Percentiles rank a stretch among this genome's conserved stretches.
Conservation (phyloP, 768 basidiomycete species). For the Nevesoporus exiguus region DNA sequence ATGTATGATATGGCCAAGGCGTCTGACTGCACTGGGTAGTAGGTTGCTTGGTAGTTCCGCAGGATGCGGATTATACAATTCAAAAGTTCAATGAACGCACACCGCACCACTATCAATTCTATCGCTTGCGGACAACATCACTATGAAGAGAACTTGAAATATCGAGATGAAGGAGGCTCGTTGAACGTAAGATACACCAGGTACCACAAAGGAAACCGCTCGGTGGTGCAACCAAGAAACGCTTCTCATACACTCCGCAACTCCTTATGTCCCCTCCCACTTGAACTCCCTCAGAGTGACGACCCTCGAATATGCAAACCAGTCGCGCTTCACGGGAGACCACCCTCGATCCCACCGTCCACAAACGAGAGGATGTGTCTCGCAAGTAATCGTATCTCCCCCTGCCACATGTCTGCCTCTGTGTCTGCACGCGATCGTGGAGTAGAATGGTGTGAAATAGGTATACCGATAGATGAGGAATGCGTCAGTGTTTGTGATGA, state of each 20-base stretch:
- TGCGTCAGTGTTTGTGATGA: constrained; percentile 66
- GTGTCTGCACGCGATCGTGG: constrained; percentile 77
- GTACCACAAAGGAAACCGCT: no score
- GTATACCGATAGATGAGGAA: constrained; percentile 71
- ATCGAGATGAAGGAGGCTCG: no score
- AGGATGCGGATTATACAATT: no score
- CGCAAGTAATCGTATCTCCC: constrained; percentile 85
- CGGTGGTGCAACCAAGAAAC: constrained; percentile 58
- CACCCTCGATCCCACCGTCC: constrained; percentile 65
- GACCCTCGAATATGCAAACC: constrained; percentile 69
- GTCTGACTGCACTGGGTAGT: no score
- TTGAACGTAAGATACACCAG: no score
- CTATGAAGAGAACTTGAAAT: no score
- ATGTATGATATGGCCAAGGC: no score
- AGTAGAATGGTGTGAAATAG: constrained; percentile 64
- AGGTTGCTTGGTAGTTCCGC: no score
- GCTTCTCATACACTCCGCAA: constrained; percentile 82
- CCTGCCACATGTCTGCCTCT: constrained; percentile 82
- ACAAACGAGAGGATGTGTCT: constrained; percentile 85
- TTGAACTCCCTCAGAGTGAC: constrained; percentile 59
- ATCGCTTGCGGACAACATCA: no score
- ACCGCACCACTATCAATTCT: no score
- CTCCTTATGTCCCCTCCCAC: constrained; percentile 69
- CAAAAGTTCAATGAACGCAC: no score
- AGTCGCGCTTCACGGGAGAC: constrained; percentile 56